Conservation (phyloP, 345 rosid species). For the Stellera chamaejasme region DNA sequence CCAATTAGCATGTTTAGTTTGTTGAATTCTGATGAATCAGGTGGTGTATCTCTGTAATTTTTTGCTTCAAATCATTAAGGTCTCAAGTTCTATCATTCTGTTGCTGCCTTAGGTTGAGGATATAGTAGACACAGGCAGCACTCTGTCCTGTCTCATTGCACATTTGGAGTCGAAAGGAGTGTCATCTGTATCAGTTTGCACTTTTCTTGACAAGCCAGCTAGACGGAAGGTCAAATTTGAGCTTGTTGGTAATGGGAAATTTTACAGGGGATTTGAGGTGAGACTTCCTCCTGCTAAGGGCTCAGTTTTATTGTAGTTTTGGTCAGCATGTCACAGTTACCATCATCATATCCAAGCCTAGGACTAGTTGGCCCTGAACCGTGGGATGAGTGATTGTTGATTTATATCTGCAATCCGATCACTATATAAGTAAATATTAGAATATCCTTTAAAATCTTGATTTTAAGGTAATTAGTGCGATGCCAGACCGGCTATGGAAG, state of each 20-base stretch:
- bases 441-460: too few species aligned
- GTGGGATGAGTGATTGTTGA: too few species aligned
- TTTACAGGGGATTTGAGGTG: conserved; percentile 81
- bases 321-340: too few species aligned
- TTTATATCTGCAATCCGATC: too few species aligned
- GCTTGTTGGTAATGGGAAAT: conserved; percentile 71
- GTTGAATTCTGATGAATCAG: too few species aligned
- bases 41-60: too few species aligned
- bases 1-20: neutral
- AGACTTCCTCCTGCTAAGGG: conserved; percentile 2
- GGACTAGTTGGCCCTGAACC: too few species aligned
- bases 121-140: conserved; percentile 83
- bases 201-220: conserved; percentile 68
- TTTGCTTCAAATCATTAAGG: neutral
- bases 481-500: too few species aligned
- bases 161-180: conserved; percentile 55
- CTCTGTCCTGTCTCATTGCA: conserved; percentile 50
- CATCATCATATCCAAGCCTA: too few species aligned
- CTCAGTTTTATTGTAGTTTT: too few species aligned
- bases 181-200: conserved; percentile 74
- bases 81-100: neutral
- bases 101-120: conserved; percentile 66
- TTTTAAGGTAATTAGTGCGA: too few species aligned
- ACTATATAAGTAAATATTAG: too few species aligned
- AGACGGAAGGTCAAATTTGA: conserved; percentile 60